phyloP scores from a whole-genome alignment of 441 rosid species.

The Pelargonium myrrhifolium region DNA sequence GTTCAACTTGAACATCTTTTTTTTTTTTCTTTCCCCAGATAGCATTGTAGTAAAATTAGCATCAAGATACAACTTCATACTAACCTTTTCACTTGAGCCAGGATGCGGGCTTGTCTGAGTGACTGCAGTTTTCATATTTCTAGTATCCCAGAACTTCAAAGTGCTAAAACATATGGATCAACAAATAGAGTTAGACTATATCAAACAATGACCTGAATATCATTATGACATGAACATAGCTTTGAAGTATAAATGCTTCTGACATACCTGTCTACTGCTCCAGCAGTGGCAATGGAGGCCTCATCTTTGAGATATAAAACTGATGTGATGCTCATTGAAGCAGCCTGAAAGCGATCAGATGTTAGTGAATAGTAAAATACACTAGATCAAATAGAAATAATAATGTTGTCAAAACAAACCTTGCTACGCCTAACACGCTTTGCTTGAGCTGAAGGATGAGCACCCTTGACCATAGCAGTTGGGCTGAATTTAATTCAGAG shows the following conservation, averaged over 20 bases:
- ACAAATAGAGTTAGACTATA: background rate
- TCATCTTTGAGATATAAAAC: conserved; percentile 81
- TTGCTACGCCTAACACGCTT: conserved; percentile 54
- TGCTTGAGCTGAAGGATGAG: conserved; percentile 63
- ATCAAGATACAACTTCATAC: conserved; percentile 10
- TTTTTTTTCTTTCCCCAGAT: background rate
- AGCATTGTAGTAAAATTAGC: background rate
- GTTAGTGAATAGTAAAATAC: conserved; percentile 14
- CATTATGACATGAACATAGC: background rate
- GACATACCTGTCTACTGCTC: conserved; percentile 74
- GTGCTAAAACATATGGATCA: conserved; percentile 36
- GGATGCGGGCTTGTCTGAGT: conserved; percentile 55
- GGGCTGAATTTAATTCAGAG: conserved; percentile 28
- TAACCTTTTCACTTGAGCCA: conserved; percentile 45
- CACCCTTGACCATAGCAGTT: conserved; percentile 56
- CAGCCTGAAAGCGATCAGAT: conserved; percentile 41
- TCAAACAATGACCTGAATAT: background rate
- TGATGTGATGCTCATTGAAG: conserved; percentile 78
- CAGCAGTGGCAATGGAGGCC: conserved; percentile 72
- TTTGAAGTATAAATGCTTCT: conserved; percentile 8
- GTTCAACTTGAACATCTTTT: background rate
- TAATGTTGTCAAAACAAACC: conserved; percentile 33
- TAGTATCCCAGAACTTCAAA: conserved; percentile 80
- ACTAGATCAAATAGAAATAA: conserved; percentile 9
- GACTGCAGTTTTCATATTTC: conserved; percentile 59